Evolutionary conservation across 2,329 filamentous ascomycete species (phyloP), one percentile per base, ranked within the genome.

Genomic region (Neofusicoccum parvum): DNA sequence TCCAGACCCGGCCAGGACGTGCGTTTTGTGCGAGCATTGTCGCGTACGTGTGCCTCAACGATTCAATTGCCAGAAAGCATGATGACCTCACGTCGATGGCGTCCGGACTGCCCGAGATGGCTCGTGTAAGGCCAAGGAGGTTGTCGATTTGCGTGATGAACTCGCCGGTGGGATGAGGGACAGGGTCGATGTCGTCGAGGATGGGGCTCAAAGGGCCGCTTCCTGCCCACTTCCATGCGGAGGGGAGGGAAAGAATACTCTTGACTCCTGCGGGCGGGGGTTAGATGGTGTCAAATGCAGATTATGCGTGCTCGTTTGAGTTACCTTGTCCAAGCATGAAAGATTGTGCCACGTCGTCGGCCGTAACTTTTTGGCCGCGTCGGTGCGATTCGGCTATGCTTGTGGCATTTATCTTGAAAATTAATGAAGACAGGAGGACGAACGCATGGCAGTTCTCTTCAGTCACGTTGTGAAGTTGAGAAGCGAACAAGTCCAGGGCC

Each of bases 381-480:
- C 27, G 27, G 11, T 59, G 56, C 9, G 43, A 27, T 7, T 46
- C 27, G 2, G 46, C 51, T 10, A 41, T 11, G 17, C 17, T 36
- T 5, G 41, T 36, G 36, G 51, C 51, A 15, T 46, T 34, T 3
- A 23, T n/a, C 10, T 17, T 39, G 41, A 59, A 45, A 0, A 59
- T 46, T 41, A 59, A 59, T 9, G 46, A 39, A 15, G 46, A 46
- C 2, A 41, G 17, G 41, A 23, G 39, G 32, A 48, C 14, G 48
- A 77, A 71, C 2, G 76, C 68, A 3, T 59, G 43, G 15, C 71
- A 73, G 51, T 76, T 73, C 2, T 75, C 68, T 5, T 69, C 39
- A 5, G 68, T 70, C 14, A 76, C 69, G 9, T 70, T 72, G 4
- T 71, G 69, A 10, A 77, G 69, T 41, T 68, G 67, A 20, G 69